phyloP scores from a whole-genome alignment of 805 yeast species.

The Zygosaccharomyces bisporus region DNA sequence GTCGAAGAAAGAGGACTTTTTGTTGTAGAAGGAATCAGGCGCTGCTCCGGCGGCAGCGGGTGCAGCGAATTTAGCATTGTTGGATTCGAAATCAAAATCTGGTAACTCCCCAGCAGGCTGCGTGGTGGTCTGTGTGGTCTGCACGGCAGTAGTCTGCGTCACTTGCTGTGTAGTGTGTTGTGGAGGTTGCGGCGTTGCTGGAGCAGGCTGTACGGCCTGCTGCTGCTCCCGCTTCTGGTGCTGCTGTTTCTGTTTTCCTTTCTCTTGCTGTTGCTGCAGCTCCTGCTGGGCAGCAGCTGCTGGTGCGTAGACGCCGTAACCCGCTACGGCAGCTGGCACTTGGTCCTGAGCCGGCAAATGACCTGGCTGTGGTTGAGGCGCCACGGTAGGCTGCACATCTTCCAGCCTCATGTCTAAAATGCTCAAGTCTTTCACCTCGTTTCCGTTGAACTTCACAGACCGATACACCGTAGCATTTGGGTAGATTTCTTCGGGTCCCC shows the following conservation, averaged over 20 bases:
- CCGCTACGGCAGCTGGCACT: constrained; percentile 37
- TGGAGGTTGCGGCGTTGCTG: constrained; percentile 2
- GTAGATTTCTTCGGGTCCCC: constrained; percentile 65
- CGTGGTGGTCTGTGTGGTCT: not conserved
- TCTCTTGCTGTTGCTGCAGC: constrained; percentile 1
- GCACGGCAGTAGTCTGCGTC: not conserved
- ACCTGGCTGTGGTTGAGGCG: constrained; percentile 23
- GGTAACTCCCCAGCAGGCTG: constrained; percentile 1
- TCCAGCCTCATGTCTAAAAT: constrained; percentile 72
- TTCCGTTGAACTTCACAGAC: constrained; percentile 80
- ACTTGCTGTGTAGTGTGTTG: constrained; percentile 2
- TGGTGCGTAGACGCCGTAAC: constrained; percentile 35
- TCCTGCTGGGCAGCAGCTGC: constrained; percentile 6
- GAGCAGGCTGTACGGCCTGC: not conserved
- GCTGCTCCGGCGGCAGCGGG: constrained; percentile 8
- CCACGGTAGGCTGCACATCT: constrained; percentile 53
- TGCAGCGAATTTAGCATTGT: constrained; percentile 66
- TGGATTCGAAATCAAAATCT: constrained; percentile 72
- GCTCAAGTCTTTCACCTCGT: constrained; percentile 84
- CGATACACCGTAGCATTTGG: constrained; percentile 69
- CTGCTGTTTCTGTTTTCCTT: not conserved
- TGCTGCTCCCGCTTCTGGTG: not conserved
- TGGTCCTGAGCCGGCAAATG: constrained; percentile 17
- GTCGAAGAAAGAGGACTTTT: constrained; percentile 84
- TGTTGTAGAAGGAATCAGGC: constrained; percentile 55